Evolutionary conservation across 306 rosid species (phyloP).

Genomic region (Cicer pinnatifidum): DNA sequence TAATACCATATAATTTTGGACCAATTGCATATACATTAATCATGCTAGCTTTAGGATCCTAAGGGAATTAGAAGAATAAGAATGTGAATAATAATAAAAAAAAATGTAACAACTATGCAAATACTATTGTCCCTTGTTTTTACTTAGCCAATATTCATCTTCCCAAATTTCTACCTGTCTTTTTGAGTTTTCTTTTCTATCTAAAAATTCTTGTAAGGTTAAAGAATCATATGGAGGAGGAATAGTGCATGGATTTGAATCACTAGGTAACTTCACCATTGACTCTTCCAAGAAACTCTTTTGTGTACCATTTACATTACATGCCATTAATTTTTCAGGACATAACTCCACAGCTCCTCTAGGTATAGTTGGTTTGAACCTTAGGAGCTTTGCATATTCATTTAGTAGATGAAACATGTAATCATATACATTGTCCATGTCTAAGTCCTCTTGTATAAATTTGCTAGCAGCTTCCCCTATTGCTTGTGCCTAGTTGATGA

Average conservation of each 20-base stretch:
- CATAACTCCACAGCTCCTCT: constrained; percentile 59
- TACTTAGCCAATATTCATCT: constrained; percentile 51
- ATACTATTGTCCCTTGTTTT: constrained; percentile 31
- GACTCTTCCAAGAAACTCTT: constrained; percentile 74
- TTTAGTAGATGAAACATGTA: constrained; percentile 83
- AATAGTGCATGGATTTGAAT: constrained; percentile 61
- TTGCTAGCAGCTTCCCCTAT: constrained; percentile 47
- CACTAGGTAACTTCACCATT: constrained; percentile 61
- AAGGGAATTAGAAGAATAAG: not conserved
- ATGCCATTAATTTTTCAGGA: constrained; percentile 47
- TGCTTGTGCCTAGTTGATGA: constrained; percentile 54
- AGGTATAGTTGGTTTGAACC: constrained; percentile 66
- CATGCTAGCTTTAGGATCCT: not conserved
- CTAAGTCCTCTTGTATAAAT: constrained; percentile 64
- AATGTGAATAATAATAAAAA: not conserved
- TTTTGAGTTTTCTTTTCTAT: constrained; percentile 49
- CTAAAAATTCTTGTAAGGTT: constrained; percentile 35
- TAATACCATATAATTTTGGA: not conserved
- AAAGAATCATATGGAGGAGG: constrained; percentile 61
- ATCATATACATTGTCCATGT: constrained; percentile 70
- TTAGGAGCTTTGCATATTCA: constrained; percentile 71
- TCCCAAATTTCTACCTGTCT: constrained; percentile 72
- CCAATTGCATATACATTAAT: not conserved
- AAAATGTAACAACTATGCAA: not conserved
- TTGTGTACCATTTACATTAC: constrained; percentile 48